Conservation (phyloP, 1,284 basidiomycete genomes). For the Sanghuangporus baumii region DNA sequence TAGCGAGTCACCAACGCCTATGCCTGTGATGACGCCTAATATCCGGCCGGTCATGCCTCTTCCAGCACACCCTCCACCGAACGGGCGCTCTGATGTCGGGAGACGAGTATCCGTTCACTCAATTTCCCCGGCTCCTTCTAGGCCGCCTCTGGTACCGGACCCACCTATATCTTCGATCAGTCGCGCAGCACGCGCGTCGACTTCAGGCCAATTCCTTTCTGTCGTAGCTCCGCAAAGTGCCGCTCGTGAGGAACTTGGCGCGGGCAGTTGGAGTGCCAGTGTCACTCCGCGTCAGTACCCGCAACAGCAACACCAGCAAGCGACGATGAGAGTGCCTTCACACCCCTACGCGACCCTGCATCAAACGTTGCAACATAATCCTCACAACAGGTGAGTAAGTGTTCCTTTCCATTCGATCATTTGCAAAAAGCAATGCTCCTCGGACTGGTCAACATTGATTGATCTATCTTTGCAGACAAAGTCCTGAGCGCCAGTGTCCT, state of each 20-base stretch:
- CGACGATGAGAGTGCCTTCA: conserved; percentile 6
- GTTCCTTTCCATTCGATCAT: not conserved
- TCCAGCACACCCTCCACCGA: not conserved
- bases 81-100: not conserved
- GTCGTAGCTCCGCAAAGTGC: conserved; percentile 13
- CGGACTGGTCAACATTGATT: not conserved
- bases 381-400: not conserved
- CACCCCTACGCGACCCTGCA: conserved; percentile 14
- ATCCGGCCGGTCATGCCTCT: not conserved
- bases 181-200: conserved; percentile 9
- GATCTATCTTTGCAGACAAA: not conserved
- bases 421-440: not conserved
- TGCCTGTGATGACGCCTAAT: not conserved
- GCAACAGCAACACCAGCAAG: not conserved
- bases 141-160: not conserved
- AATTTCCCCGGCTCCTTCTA: not conserved
- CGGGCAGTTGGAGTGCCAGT: not conserved
- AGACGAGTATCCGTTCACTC: not conserved
- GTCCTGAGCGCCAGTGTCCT: not conserved
- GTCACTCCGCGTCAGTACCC: not conserved
- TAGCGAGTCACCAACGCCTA: not conserved
- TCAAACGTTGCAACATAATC: conserved; percentile 2
- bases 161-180: conserved; percentile 14
- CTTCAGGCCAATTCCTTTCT: conserved; percentile 4
- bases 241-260: conserved; percentile 8